Base-by-base conservation (phyloP, 305 asterid species). In the Coffea humblotiana region DNA sequence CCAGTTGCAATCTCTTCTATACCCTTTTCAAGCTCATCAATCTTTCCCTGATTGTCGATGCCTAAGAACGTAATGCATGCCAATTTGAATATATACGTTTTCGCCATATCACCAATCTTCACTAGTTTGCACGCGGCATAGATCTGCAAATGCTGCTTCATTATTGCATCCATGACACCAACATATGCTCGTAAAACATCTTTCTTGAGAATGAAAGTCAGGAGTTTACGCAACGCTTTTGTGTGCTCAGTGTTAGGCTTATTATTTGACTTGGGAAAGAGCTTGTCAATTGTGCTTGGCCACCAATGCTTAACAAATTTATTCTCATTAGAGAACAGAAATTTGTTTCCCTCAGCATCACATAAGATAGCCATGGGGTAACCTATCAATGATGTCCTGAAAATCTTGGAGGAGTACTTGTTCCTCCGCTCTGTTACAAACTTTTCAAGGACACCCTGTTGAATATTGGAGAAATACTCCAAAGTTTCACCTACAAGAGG, bases 281-380 rank as follows among this genome's bases (percentile, higher is more conserved):
- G n/a, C 52, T 80, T 74, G 71, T 80, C 49, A 18, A 76, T 51
- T 21, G 85, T 75, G 49, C 37, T 48, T 14, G 88, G 87, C 85
- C 79, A 81, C 88, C 86, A 86, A 18, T 75, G 58, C 35, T 58
- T 51, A 65, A 86, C 45, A 27, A 80, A 84, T n/a, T 78, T 86
- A 35, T 76, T 72, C 74, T 86, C 87, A 43, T 83, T 86, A 2
- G 80, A 68, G 63, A 84, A 80, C 19, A 84, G 69, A 45, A 84
- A 80, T 66, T 74, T 84, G 69, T 77, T 77, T 15, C 87, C 84
- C 23, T 75, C 81, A 21, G 87, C 76, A 18, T 65, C 47, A 61
- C 86, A 77, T 0, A 83, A 54, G 48, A 83, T 56, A 0, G 72
- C 74, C 19, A 73, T 77, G 13, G 71, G 52, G 8, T 84, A 43